phyloP scores from a whole-genome alignment of 2,329 filamentous ascomycete genomes.

The Pseudonectria foliicola region DNA sequence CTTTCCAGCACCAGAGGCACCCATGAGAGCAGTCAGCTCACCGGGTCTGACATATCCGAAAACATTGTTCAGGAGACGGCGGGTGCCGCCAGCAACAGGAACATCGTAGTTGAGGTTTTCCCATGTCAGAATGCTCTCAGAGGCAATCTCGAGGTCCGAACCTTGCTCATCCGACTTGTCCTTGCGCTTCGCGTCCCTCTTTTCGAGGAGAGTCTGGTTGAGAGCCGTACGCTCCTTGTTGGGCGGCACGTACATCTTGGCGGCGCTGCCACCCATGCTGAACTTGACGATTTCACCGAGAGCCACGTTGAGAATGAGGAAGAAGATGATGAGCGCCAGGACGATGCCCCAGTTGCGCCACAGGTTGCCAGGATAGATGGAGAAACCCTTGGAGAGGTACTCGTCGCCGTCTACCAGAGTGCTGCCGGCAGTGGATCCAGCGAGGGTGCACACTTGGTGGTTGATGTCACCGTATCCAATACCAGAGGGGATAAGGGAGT shows the following conservation, averaged over 20 bases:
- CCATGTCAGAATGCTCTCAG: constrained; percentile 72
- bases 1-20: constrained; percentile 79
- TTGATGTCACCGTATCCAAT: constrained; percentile 62
- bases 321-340: constrained; percentile 64
- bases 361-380: constrained; percentile 58
- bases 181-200: constrained; percentile 48
- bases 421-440: constrained; percentile 62
- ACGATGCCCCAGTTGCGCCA: constrained; percentile 86
- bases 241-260: constrained; percentile 69
- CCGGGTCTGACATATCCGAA: constrained; percentile 70
- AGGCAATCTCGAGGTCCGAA: constrained; percentile 49
- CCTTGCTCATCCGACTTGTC: constrained; percentile 37
- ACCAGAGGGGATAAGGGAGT: constrained; percentile 65
- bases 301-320: constrained; percentile 68
- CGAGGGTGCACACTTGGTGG: constrained; percentile 74
- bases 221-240: constrained; percentile 59
- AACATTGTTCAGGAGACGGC: constrained; percentile 48
- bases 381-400: constrained; percentile 64
- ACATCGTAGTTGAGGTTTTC: constrained; percentile 76
- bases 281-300: constrained; percentile 73
- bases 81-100: constrained; percentile 48
- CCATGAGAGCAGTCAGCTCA: constrained; percentile 73
- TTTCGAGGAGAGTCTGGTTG: constrained; percentile 55
- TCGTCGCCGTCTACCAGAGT: constrained; percentile 54
- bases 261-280: constrained; percentile 72